Conservation (phyloP, 2,329 filamentous ascomycete genomes). For the Cladophialophora psammophila region DNA sequence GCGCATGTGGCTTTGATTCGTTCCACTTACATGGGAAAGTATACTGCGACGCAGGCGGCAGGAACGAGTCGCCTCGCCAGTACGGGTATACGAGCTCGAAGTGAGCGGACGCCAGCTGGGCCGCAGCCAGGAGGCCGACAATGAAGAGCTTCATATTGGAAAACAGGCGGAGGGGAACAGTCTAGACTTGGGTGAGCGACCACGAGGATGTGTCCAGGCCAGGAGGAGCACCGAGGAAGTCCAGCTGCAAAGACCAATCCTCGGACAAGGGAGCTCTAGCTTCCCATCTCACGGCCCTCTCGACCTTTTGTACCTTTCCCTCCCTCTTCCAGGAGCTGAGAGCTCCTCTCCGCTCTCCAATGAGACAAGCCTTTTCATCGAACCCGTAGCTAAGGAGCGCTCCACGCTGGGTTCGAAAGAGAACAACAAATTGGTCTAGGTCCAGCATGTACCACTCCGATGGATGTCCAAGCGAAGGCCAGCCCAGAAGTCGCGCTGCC, state of each 20-base stretch:
- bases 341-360: not conserved
- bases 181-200: not conserved
- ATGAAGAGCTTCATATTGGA: conserved; percentile 23
- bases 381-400: not conserved
- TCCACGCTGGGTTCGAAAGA: not conserved
- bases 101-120: conserved; percentile 39
- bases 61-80: conserved; percentile 54
- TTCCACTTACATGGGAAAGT: conserved; percentile 48
- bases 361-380: not conserved
- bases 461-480: no score
- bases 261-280: not conserved
- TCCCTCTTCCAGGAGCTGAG: not conserved
- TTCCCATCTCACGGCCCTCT: not conserved
- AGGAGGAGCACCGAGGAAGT: not conserved
- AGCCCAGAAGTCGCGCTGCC: no score
- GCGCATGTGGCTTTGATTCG: conserved; percentile 24
- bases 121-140: conserved; percentile 14
- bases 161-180: not conserved
- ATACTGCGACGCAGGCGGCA: conserved; percentile 48
- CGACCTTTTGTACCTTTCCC: conserved; percentile 2
- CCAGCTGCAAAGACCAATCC: not conserved
- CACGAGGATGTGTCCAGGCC: not conserved
- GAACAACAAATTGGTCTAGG: not conserved
- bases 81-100: conserved; percentile 42
- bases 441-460: not conserved